phyloP scores from a whole-genome alignment of 495 filamentous ascomycete species.

The Hypoxylon lenormandii region DNA sequence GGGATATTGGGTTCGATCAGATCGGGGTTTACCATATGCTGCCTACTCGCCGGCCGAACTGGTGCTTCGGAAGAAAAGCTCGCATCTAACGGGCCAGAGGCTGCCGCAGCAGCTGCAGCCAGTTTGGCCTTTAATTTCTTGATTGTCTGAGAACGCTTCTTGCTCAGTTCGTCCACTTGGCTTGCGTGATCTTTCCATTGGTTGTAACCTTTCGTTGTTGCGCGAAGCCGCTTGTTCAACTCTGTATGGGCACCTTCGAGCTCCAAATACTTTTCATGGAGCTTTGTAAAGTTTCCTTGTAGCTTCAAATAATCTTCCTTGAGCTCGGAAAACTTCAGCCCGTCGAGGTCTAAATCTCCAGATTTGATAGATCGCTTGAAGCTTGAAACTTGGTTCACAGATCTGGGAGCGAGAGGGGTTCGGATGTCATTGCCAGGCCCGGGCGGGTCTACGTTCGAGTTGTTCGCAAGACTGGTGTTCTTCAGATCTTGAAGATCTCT shows the following conservation, averaged over 20 bases:
- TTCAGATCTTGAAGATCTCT: conserved; percentile 48
- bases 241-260: conserved; percentile 55
- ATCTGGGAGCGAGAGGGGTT: conserved; percentile 43
- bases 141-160: conserved; percentile 44
- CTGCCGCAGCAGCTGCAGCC: conserved; percentile 14
- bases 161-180: conserved; percentile 34
- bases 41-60: conserved; percentile 3
- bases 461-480: conserved; percentile 9
- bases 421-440: conserved; percentile 12
- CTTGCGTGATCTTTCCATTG: conserved; percentile 46
- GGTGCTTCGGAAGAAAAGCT: conserved; percentile 34
- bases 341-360: conserved; percentile 33
- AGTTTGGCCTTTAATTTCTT: conserved; percentile 47
- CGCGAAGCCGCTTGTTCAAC: conserved; percentile 44
- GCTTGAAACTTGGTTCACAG: conserved; percentile 34
- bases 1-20: background rate
- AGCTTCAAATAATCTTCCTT: conserved; percentile 51
- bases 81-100: conserved; percentile 19
- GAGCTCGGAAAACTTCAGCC: conserved; percentile 37
- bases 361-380: conserved; percentile 34
- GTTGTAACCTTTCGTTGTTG: conserved; percentile 35
- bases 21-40: background rate
- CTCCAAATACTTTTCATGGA: conserved; percentile 44
- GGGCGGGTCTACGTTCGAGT: background rate
- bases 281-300: conserved; percentile 35